phyloP scores from a whole-genome alignment of 768 basidiomycete species.

The Plicaturopsis crispa region DNA sequence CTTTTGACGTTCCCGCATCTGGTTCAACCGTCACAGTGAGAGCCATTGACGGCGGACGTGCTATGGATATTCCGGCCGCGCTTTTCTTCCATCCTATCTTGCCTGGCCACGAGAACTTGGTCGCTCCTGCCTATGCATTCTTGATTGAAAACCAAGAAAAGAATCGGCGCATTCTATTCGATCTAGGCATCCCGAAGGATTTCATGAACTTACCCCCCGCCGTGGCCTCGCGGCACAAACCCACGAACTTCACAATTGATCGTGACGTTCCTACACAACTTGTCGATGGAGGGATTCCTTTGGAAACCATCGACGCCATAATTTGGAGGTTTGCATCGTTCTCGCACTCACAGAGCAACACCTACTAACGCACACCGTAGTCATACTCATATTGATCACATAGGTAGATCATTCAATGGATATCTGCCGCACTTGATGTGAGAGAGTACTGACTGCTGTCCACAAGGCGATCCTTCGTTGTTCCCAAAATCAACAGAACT shows the following conservation, averaged over 20 bases:
- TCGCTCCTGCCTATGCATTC: conserved; percentile 11
- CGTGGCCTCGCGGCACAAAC: conserved; percentile 1
- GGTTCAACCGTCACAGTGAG: too few relatives aligned
- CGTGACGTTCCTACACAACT: conserved; percentile 10
- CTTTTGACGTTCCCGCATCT: too few relatives aligned
- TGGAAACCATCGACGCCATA: too few relatives aligned
- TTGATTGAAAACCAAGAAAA: conserved; percentile 11
- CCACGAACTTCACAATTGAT: conserved; percentile 4
- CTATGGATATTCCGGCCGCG: conserved; percentile 7
- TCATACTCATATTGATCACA: conserved; percentile 15
- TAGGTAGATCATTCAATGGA: too few relatives aligned
- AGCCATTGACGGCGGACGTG: too few relatives aligned
- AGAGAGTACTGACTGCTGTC: too few relatives aligned
- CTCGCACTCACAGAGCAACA: too few relatives aligned
- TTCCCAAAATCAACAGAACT: conserved; percentile 12
- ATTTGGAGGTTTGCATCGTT: conserved; percentile 12
- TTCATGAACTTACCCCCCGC: conserved; percentile 8
- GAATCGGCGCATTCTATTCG: conserved; percentile 10
- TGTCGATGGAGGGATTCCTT: conserved; percentile 6
- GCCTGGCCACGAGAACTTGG: conserved; percentile 8
- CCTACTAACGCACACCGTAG: too few relatives aligned
- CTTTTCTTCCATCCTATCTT: conserved; percentile 8
- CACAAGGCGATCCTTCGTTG: conserved; percentile 15
- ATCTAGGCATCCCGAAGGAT: conserved; percentile 13
- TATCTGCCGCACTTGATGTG: too few relatives aligned